Conservation (phyloP, 148 eudicot genomes). For the Persicaria maculosa region DNA sequence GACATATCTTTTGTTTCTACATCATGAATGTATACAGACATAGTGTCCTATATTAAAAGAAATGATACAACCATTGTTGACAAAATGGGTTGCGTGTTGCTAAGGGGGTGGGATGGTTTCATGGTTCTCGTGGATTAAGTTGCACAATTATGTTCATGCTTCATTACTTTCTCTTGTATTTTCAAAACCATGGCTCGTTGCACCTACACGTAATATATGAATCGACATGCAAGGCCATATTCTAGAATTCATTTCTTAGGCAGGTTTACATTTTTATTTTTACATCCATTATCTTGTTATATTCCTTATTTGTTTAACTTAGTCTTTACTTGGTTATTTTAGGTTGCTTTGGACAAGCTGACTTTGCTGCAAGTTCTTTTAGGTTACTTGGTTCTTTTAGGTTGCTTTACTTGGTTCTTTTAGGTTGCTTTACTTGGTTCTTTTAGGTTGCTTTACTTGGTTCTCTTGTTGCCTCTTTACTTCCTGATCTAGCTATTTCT, state of each 20-base stretch:
- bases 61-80: background rate
- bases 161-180: background rate
- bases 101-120: background rate
- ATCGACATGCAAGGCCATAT: background rate
- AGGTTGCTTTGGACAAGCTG: constrained; percentile 50
- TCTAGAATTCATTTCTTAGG: background rate
- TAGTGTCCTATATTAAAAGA: background rate
- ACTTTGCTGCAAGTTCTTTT: constrained; percentile 19
- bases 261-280: background rate
- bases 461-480: too few species aligned
- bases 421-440: too few species aligned
- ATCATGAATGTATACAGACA: too few species aligned
- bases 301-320: background rate
- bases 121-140: too few species aligned
- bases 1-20: background rate
- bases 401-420: too few species aligned
- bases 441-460: too few species aligned
- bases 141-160: background rate
- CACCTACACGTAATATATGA: too few species aligned
- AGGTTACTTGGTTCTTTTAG: too few species aligned
- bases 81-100: background rate
- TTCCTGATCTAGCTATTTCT: too few species aligned
- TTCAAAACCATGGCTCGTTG: too few species aligned
- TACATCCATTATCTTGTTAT: background rate
- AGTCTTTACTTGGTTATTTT: constrained; percentile 13